phyloP scores from a whole-genome alignment of 2,329 filamentous ascomycete genomes.

The Pyricularia pennisetigena region DNA sequence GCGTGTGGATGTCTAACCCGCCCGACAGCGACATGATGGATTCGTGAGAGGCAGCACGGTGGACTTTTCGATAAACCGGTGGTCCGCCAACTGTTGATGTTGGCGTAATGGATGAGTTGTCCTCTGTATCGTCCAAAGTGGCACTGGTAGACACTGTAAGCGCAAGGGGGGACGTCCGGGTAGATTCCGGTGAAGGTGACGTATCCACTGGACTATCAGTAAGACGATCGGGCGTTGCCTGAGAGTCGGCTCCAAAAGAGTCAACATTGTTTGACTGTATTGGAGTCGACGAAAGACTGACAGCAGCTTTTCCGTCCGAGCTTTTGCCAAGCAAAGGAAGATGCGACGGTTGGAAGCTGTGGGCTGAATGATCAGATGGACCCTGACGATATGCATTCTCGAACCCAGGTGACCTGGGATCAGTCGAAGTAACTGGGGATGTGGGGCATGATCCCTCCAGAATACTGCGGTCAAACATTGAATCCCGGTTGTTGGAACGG shows the following conservation, averaged over 20 bases:
- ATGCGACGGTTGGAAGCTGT: conserved; percentile 25
- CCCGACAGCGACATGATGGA: conserved; percentile 80
- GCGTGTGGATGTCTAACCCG: conserved; percentile 81
- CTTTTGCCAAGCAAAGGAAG: conserved; percentile 17
- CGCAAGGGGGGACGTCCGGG: not conserved
- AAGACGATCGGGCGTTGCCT: not conserved
- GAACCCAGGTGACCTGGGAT: conserved; percentile 55
- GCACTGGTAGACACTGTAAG: conserved; percentile 6
- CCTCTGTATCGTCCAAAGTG: conserved; percentile 13
- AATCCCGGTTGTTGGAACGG: conserved; percentile 59
- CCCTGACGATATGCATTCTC: conserved; percentile 41
- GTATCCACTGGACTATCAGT: not conserved
- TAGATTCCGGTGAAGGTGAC: not conserved
- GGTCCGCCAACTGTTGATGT: conserved; percentile 12
- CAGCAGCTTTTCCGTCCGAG: not conserved
- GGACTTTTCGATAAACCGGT: conserved; percentile 28
- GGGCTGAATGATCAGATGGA: conserved; percentile 43
- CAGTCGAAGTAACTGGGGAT: conserved; percentile 70
- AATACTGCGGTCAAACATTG: conserved; percentile 68
- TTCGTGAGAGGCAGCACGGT: conserved; percentile 68
- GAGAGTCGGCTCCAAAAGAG: not conserved
- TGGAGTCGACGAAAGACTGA: not conserved
- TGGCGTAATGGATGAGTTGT: conserved; percentile 16
- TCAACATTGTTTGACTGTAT: not conserved
- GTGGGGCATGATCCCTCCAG: conserved; percentile 63